Base-by-base conservation (phyloP, 2,329 filamentous ascomycete species). In the Exophiala bonariae region DNA sequence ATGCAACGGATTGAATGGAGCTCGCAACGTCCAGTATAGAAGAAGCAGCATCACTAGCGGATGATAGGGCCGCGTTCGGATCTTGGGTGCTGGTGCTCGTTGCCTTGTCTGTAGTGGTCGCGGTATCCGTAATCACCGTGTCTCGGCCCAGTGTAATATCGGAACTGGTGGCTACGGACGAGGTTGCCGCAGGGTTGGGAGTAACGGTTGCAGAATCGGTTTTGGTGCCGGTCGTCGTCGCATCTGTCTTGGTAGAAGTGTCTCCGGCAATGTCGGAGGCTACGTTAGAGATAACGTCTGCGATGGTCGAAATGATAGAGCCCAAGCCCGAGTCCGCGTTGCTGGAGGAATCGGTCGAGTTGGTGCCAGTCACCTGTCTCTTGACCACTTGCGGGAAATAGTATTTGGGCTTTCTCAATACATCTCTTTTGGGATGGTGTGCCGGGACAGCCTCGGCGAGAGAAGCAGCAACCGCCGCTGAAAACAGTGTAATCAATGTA, bases 351-450 rank as follows among this genome's bases (percentile, higher is more conserved):
- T 44, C 39, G 22, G 38, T 37, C 17, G 38, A 41, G 17, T 51
- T 55, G 13, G 44, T 39, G 10, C 37, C 36, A n/a, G 28, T 46
- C 16, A 59, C 41, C 19, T 58, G 49, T 43, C 61, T 57, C 44
- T 61, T 62, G 13, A 64, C 56, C 32, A 56, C 56, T 41, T 49
- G 50, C 17, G 59, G 62, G 39, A 61, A 57, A 43, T 63, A 63
- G 41, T 61, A 61, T 31, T 54, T 51, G 22, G 61, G 61, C 34
- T 52, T 61, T 28, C 53, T 32, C 14, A 56, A 53, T 13, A 41
- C 19, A 10, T 23, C 40, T 23, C 50, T 52, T 11, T 47, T 55
- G 13, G 48, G 53, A 32, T 52, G 37, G 17, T 43, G 46, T 7
- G 56, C 59, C 22, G 61, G 61, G 28, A 59, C 58, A 22, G 58